Evolutionary conservation across 2,329 filamentous ascomycete species (phyloP), one percentile per base, ranked within the genome.

Genomic region (Cercospora zeina): DNA sequence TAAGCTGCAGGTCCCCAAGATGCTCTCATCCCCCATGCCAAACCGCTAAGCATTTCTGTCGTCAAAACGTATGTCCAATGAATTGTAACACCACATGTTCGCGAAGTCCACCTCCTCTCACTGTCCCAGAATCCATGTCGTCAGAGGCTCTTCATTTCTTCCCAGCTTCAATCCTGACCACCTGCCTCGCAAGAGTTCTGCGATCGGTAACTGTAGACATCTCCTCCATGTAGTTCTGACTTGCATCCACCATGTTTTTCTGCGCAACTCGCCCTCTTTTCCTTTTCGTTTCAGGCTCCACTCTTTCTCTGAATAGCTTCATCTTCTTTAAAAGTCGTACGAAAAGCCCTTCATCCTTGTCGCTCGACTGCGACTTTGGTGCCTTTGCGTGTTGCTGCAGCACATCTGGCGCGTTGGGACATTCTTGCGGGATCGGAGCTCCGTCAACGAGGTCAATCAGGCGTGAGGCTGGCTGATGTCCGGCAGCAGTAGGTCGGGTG

Each of bases 371-470:
- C 13, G 14, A 19, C 13, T 24, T 27, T 14, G 42, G 27, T 30
- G 42, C 13, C 13, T 49, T 21, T 49, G 21, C 5, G 7, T 27
- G 42, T 49, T n/a, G 21, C 7, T 27, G 42, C 21, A 49, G 13
- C 13, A 49, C 21, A 30, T 53, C 49, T 34, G 49, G 30, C 30
- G 33, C 27, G n/a, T 53, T 53, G n/a, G 49, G 49, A 19, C 49
- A 53, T 11, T 53, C 27, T 34, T 19, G 27, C 1, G 49, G 49
- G 21, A 53, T 31, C 16, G 49, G 49, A 53, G 49, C 49, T 33
- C 49, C 49, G 10, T 31, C 14, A 3, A 53, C 49, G n/a, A 33
- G 19, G 16, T 53, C 49, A 8, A 53, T 53, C 27, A 53, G 49
- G 49, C 49, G 34, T 16, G 30, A 19, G 16, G 27, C 11, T 21